phyloP scores from a whole-genome alignment of 2,329 filamentous ascomycete species.

The Byssoonygena ceratinophila region DNA sequence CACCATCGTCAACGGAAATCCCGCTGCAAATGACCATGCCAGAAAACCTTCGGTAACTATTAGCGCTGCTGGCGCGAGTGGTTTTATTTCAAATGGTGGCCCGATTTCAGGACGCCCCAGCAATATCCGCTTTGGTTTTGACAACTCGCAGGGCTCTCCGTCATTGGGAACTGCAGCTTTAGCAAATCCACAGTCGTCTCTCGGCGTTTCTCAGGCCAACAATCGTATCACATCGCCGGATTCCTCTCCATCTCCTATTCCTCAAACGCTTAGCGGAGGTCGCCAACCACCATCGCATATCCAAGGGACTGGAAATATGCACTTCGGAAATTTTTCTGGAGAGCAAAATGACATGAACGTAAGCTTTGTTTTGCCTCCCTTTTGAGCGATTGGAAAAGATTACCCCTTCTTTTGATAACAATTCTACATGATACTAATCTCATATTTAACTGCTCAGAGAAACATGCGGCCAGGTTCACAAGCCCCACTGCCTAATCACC shows the following conservation, averaged over 20 bases:
- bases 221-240: slow-evolving; percentile 72
- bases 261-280: slow-evolving; percentile 74
- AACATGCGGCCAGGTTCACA: slow-evolving; percentile 47
- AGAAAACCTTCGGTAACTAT: slow-evolving; percentile 89
- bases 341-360: slow-evolving; percentile 60
- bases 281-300: slow-evolving; percentile 63
- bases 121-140: slow-evolving; percentile 44
- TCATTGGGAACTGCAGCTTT: slow-evolving; percentile 48
- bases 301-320: slow-evolving; percentile 58
- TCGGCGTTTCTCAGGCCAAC: slow-evolving; percentile 47
- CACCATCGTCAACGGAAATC: slow-evolving; percentile 56
- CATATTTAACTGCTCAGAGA: slow-evolving; percentile 21
- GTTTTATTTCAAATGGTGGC: slow-evolving; percentile 67
- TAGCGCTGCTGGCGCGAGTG: slow-evolving; percentile 66
- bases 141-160: slow-evolving; percentile 42
- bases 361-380: slow-evolving; percentile 31
- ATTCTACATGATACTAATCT: slow-evolving; percentile 8
- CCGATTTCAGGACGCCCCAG: slow-evolving; percentile 40
- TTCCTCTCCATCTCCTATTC: slow-evolving; percentile 85
- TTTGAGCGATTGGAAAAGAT: neutral
- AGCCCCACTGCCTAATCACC: slow-evolving; percentile 39
- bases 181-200: slow-evolving; percentile 32
- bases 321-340: slow-evolving; percentile 71
- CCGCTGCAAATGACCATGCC: slow-evolving; percentile 52
- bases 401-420: neutral